Conservation (phyloP, 2,329 filamentous ascomycete species). For the Alternaria triticina region DNA sequence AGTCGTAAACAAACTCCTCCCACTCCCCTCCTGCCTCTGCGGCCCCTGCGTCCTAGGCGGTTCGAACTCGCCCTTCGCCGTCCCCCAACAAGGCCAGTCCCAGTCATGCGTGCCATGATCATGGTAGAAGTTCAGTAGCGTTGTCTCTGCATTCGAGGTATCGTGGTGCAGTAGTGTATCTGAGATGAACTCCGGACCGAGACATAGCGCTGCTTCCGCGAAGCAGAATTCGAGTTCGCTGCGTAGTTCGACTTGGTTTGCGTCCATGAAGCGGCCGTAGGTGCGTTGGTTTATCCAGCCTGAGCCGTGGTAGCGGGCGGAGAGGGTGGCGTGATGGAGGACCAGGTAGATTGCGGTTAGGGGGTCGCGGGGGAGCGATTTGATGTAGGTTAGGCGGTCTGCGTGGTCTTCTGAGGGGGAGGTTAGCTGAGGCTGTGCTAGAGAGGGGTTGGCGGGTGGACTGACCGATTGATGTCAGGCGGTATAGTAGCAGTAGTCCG, state of each 20-base stretch:
- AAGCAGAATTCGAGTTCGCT: slow-evolving; percentile 41
- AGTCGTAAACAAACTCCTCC: slow-evolving; percentile 28
- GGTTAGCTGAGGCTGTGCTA: background rate
- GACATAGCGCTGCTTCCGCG: slow-evolving; percentile 31
- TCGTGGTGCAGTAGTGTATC: slow-evolving; percentile 26
- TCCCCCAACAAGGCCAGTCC: slow-evolving; percentile 28
- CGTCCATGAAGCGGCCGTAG: slow-evolving; percentile 39
- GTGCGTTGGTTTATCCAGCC: slow-evolving; percentile 41
- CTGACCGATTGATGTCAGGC: slow-evolving; percentile 25
- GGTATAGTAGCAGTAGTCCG: slow-evolving; percentile 37
- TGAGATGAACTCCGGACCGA: slow-evolving; percentile 34
- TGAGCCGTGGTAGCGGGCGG: slow-evolving; percentile 41
- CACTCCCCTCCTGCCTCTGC: slow-evolving; percentile 11
- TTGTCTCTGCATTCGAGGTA: slow-evolving; percentile 18
- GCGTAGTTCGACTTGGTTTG: slow-evolving; percentile 34
- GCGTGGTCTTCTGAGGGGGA: slow-evolving; percentile 14
- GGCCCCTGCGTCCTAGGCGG: slow-evolving; percentile 40
- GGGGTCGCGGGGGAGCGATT: slow-evolving; percentile 29
- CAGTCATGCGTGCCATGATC: slow-evolving; percentile 36
- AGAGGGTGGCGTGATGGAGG: slow-evolving; percentile 33
- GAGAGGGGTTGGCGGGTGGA: background rate
- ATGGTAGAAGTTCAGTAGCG: slow-evolving; percentile 38
- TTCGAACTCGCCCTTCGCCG: slow-evolving; percentile 25
- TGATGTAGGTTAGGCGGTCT: slow-evolving; percentile 28
- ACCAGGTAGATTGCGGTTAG: slow-evolving; percentile 37